Conservation (phyloP, 2,329 filamentous ascomycete species). For the Rutstroemia sp. region DNA sequence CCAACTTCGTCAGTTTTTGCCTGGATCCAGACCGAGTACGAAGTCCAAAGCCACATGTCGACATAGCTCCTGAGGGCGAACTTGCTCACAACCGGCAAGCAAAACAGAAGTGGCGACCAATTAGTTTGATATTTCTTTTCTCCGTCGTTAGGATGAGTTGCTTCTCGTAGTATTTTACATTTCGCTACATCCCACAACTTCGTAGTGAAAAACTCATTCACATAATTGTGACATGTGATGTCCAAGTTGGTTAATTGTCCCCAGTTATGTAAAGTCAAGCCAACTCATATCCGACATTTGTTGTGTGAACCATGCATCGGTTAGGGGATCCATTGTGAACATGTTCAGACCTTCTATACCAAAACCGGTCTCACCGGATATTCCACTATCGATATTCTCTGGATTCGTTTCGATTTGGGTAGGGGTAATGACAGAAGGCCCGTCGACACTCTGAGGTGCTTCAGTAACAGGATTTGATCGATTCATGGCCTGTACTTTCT, state of each 20-base stretch:
- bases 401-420: not conserved
- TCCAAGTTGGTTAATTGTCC: too few species aligned
- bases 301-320: constrained; percentile 7
- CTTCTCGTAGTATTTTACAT: too few species aligned
- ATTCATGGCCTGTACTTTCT: not conserved
- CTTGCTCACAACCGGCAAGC: constrained; percentile 43
- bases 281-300: constrained; percentile 5
- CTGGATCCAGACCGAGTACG: constrained; percentile 24
- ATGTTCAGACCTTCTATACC: not conserved
- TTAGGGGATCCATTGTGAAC: constrained; percentile 5
- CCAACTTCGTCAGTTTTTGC: constrained; percentile 10
- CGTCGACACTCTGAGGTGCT: too few species aligned
- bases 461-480: too few species aligned
- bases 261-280: constrained; percentile 2
- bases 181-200: too few species aligned
- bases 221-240: too few species aligned
- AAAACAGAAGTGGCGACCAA: not conserved
- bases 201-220: too few species aligned
- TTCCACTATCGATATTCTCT: not conserved
- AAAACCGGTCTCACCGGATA: not conserved
- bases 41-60: constrained; percentile 37
- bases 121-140: too few species aligned
- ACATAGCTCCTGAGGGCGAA: constrained; percentile 57
- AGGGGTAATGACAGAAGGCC: not conserved
- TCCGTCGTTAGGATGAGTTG: too few species aligned